phyloP scores from a whole-genome alignment of 768 basidiomycete genomes.

The Kwoniella sp. region DNA sequence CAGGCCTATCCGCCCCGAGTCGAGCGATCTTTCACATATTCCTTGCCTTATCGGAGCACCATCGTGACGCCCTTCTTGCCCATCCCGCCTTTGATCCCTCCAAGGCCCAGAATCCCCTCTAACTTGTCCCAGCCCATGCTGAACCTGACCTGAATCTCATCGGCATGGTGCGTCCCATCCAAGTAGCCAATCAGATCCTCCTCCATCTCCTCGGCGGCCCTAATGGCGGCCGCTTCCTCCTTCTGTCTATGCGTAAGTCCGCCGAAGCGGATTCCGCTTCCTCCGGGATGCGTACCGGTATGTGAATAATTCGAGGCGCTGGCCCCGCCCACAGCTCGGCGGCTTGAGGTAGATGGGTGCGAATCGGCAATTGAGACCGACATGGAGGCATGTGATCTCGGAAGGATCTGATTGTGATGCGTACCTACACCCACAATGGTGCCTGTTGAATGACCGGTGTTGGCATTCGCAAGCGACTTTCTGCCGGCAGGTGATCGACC shows the following conservation, averaged over 20 bases:
- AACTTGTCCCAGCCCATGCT: constrained; percentile 81
- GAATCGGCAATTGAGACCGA: constrained; percentile 19
- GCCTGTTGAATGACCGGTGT: constrained; percentile 6
- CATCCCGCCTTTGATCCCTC: constrained; percentile 63
- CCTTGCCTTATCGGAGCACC: constrained; percentile 65
- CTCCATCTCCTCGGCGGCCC: constrained; percentile 35
- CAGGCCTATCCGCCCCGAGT: too few species aligned
- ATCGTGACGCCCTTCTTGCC: constrained; percentile 77
- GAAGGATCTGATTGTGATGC: not conserved
- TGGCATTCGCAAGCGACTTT: constrained; percentile 5
- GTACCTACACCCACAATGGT: constrained; percentile 8
- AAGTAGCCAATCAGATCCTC: constrained; percentile 60
- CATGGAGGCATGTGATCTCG: constrained; percentile 16
- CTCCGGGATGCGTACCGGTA: constrained; percentile 11
- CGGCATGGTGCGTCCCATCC: constrained; percentile 88
- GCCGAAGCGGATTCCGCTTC: constrained; percentile 19
- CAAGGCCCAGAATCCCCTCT: constrained; percentile 63
- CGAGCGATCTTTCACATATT: too few species aligned
- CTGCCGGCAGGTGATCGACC: constrained; percentile 11
- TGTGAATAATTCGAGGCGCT: constrained; percentile 7
- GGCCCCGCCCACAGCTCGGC: constrained; percentile 15
- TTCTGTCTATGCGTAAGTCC: constrained; percentile 16
- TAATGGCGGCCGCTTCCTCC: constrained; percentile 23
- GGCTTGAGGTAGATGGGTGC: constrained; percentile 24
- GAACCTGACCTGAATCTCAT: constrained; percentile 82